phyloP scores from a whole-genome alignment of 345 rosid species.

The Cardiospermum halicacabum region DNA sequence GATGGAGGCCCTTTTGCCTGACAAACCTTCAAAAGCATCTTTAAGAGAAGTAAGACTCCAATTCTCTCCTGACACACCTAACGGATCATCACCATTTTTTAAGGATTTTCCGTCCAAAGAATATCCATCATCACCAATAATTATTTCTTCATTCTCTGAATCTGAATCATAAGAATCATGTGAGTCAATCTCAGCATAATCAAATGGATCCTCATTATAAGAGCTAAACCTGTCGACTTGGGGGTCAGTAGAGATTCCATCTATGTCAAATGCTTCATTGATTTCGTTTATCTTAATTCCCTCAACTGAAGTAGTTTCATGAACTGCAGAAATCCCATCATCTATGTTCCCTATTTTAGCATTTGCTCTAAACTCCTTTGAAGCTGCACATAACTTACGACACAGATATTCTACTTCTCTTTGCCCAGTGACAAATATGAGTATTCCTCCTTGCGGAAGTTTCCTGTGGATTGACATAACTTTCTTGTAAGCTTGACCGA shows the following conservation, averaged over 20 bases:
- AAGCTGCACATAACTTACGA: conserved; percentile 54
- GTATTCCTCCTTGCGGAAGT: conserved; percentile 87
- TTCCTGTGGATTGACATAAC: conserved; percentile 79
- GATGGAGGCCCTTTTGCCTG: conserved; percentile 30
- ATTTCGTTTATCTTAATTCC: conserved; percentile 68
- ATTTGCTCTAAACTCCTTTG: conserved; percentile 37
- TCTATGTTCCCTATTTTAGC: conserved; percentile 22
- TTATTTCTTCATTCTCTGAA: conserved; percentile 68
- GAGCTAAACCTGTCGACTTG: conserved; percentile 50
- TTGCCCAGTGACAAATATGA: conserved; percentile 91
- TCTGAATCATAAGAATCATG: conserved; percentile 43
- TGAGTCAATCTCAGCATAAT: conserved; percentile 39
- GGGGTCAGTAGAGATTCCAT: conserved; percentile 27
- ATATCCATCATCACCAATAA: conserved; percentile 28
- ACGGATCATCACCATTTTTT: conserved; percentile 25
- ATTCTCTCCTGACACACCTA: conserved; percentile 31
- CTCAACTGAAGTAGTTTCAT: conserved; percentile 31
- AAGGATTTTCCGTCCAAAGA: conserved; percentile 21
- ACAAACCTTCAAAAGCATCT: conserved; percentile 68
- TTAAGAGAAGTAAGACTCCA: conserved; percentile 54
- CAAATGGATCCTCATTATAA: conserved; percentile 46
- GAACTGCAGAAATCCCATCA: conserved; percentile 24
- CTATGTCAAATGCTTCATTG: conserved; percentile 61
- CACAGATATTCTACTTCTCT: conserved; percentile 89
- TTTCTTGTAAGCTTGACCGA: conserved; percentile 84